phyloP scores from a whole-genome alignment of 805 yeast species.

The Lachancea sp. region DNA sequence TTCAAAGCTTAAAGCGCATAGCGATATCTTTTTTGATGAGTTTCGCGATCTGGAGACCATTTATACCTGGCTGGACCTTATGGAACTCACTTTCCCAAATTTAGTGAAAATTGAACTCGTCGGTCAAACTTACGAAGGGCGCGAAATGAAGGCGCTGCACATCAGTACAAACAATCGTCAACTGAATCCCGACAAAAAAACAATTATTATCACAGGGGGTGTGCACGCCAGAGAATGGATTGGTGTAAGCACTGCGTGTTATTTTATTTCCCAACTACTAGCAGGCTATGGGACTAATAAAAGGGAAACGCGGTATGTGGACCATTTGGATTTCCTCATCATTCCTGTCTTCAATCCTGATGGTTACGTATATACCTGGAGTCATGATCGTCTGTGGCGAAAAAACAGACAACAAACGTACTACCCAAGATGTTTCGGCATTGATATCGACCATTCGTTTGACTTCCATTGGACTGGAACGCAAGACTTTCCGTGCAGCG shows the following conservation, averaged over 20 bases:
- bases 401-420: slow-evolving; percentile 77
- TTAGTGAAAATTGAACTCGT: slow-evolving; percentile 56
- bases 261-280: slow-evolving; percentile 43
- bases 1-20: slow-evolving; percentile 14
- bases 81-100: slow-evolving; percentile 57
- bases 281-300: slow-evolving; percentile 38
- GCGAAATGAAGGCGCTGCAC: slow-evolving; percentile 62
- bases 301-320: slow-evolving; percentile 42
- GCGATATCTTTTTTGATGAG: slow-evolving; percentile 61
- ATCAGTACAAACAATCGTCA: slow-evolving; percentile 44
- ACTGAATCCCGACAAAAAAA: slow-evolving; percentile 42
- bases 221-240: slow-evolving; percentile 91
- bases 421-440: slow-evolving; percentile 63
- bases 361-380: slow-evolving; percentile 84
- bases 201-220: slow-evolving; percentile 76
- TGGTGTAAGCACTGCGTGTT: slow-evolving; percentile 62
- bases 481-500: slow-evolving; percentile 68
- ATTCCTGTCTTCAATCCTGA: slow-evolving; percentile 87
- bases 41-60: slow-evolving; percentile 65
- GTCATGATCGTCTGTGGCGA: slow-evolving; percentile 74
- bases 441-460: slow-evolving; percentile 82
- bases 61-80: slow-evolving; percentile 61
- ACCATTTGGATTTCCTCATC: slow-evolving; percentile 62
- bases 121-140: slow-evolving; percentile 72
- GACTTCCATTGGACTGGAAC: slow-evolving; percentile 64